Base-by-base conservation (phyloP, 228 moss, liverwort and hornwort species). In the Sphagnum magellanicum region DNA sequence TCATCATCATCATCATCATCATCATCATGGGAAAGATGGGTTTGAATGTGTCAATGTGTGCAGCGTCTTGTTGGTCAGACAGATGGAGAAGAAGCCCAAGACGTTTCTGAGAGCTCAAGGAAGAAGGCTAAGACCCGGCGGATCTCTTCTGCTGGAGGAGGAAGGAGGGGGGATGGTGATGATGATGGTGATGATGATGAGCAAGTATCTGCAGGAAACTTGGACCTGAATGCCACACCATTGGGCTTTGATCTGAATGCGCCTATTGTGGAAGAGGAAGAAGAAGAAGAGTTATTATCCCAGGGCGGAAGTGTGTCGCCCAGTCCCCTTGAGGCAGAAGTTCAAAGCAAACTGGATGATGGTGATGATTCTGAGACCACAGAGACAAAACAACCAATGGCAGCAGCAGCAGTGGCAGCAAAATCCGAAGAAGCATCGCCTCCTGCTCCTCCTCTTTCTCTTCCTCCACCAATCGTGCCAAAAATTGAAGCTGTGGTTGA, bases 161-260 rank as follows among this genome's bases (percentile, higher is more conserved):
- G 32, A 32, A 32, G 32, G 32, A 32, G 32, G 32, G 32, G 32
- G 32, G 32, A 32, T 32, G 32, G 1, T 32, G 32, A 32, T 32
- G 32, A 32, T 32, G 32, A 32, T 32, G 32, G 32, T 32, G 32
- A 32, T 32, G 32, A 32, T 32, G 91, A 89, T 69, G 91, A 88
- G 53, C 89, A 96, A 76, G 93, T 80, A 7, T 67, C 81, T 48
- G 89, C 88, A 63, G 89, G 89, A n/a, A 87, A 90, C 68, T 79
- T 98, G 6, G 97, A 98, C 75, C 79, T 98, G 77, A 98, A 98
- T 77, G 77, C 88, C 62, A 93, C 91, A 74, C 97, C 97, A 32
- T 74, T 88, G 50, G 90, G 93, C 63, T 98, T 98, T 67, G 97
- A 98, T 74, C 90, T 98, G 51, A 98, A 98, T 83, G 97, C 90